A percentile compares a stretch with the other conserved stretches of the same genome.
Conservation (phyloP, 202 grass and related monocot genomes). For the Setaria italica region DNA sequence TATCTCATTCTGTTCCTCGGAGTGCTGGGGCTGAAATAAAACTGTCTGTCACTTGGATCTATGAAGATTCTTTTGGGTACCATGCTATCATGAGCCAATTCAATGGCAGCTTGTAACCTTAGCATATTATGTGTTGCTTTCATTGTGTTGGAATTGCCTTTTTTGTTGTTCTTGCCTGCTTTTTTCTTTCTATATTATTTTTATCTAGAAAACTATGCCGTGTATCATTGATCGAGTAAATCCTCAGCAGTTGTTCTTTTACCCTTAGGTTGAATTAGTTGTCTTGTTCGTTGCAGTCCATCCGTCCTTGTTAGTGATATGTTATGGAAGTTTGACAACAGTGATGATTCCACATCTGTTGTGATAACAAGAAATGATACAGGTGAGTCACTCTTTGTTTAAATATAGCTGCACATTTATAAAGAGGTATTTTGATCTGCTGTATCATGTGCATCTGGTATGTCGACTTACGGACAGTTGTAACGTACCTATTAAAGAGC, state of each 20-base stretch:
- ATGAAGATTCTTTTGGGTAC: neutral
- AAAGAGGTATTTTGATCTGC: neutral
- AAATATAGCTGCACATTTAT: neutral
- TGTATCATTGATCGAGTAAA: constrained; percentile 5
- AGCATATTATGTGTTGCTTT: neutral
- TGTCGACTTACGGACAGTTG: neutral
- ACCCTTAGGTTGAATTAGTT: constrained; percentile 31
- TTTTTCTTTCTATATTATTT: neutral
- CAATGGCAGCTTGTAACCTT: neutral
- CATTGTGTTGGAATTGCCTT: constrained; percentile 18
- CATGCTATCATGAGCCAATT: neutral
- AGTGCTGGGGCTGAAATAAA: neutral
- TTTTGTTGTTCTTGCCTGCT: neutral
- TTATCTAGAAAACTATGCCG: constrained; percentile 1
- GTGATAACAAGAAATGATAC: constrained; percentile 61
- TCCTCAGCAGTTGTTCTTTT: constrained; percentile 1
- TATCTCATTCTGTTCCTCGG: neutral
- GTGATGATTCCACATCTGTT: constrained; percentile 58
- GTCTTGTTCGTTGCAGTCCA: constrained; percentile 64
- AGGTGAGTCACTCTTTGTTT: constrained; percentile 47
- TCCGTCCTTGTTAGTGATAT: constrained; percentile 93
- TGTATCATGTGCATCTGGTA: constrained; percentile 8
- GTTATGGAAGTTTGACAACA: constrained; percentile 63
- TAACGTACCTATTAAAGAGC: neutral
- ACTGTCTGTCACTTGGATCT: neutral